A percentile compares a stretch with the other conserved stretches of the same genome.
Conservation (phyloP, 2,329 filamentous ascomycete genomes). For the Sporothrix pseudoabietina region DNA sequence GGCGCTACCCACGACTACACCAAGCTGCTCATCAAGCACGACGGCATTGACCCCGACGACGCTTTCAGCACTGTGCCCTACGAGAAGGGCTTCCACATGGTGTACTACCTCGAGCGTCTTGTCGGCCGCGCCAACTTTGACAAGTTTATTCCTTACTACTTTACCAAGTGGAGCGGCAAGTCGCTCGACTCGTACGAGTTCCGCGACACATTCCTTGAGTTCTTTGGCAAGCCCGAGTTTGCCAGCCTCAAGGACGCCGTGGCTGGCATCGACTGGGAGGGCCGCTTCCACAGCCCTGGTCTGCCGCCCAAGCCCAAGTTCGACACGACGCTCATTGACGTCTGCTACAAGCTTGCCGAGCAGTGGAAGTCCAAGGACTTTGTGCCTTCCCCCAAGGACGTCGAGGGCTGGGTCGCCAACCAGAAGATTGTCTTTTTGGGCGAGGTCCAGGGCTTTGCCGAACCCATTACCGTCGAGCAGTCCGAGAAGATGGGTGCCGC, state of each 20-base stretch:
- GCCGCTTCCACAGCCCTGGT: constrained; percentile 84
- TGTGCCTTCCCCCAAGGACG: constrained; percentile 67
- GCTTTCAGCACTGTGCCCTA: constrained; percentile 92
- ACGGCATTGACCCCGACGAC: constrained; percentile 92
- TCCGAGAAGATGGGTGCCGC: constrained; percentile 71
- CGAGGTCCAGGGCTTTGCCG: constrained; percentile 67
- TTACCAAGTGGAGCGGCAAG: constrained; percentile 78
- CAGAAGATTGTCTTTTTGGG: constrained; percentile 93
- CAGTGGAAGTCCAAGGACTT: constrained; percentile 71
- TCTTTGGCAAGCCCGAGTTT: constrained; percentile 72
- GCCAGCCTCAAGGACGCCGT: constrained; percentile 65
- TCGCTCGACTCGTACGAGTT: constrained; percentile 95
- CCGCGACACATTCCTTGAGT: constrained; percentile 81
- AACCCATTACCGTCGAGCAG: constrained; percentile 64
- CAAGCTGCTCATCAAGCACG: constrained; percentile 82
- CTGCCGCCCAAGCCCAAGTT: constrained; percentile 89
- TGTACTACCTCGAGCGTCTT: constrained; percentile 86
- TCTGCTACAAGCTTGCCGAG: constrained; percentile 77
- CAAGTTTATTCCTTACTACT: constrained; percentile 95
- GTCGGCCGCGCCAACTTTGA: constrained; percentile 87
- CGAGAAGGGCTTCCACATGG: constrained; percentile 93
- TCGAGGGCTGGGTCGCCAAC: constrained; percentile 76
- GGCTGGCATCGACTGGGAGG: constrained; percentile 81
- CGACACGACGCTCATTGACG: constrained; percentile 82
- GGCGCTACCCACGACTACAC: constrained; percentile 90